Evolutionary conservation across 306 rosid genomes (phyloP).

Genomic region (Calophaca sinica): DNA sequence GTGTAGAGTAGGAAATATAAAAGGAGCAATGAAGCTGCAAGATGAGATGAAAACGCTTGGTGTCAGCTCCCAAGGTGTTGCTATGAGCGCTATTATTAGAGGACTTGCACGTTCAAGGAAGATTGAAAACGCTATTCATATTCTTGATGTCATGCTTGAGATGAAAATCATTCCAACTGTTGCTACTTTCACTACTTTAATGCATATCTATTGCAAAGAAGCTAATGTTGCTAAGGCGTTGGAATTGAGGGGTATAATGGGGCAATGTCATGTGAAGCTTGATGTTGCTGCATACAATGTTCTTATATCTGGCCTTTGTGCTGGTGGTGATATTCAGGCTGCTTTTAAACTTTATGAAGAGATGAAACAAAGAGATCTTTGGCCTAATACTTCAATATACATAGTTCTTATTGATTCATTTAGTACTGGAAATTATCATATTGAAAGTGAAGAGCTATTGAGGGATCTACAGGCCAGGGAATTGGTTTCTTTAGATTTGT

Average conservation of each 20-base stretch:
- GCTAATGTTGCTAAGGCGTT: constrained; percentile 64
- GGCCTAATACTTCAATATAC: constrained; percentile 69
- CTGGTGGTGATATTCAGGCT: constrained; percentile 59
- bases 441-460: constrained; percentile 58
- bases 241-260: constrained; percentile 65
- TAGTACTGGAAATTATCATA: constrained; percentile 47
- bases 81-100: constrained; percentile 77
- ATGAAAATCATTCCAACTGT: constrained; percentile 63
- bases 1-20: constrained; percentile 77
- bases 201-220: constrained; percentile 65
- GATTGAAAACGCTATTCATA: constrained; percentile 62
- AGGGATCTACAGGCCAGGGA: constrained; percentile 65
- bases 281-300: constrained; percentile 70
- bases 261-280: constrained; percentile 61
- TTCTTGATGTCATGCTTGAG: constrained; percentile 64
- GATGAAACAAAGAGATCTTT: constrained; percentile 66
- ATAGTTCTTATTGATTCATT: constrained; percentile 58
- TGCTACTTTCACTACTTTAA: constrained; percentile 82
- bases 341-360: constrained; percentile 77
- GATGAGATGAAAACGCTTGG: constrained; percentile 68
- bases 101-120: constrained; percentile 71
- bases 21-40: constrained; percentile 67
- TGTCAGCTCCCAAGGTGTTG: constrained; percentile 59
- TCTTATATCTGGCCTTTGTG: constrained; percentile 78
- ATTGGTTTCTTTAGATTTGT: constrained; percentile 53